These are phyloP conservation scores for Cnidoscolus chayamansa DNA, from an alignment of 441 rosid species.

Conservation along the genomic window DNA sequence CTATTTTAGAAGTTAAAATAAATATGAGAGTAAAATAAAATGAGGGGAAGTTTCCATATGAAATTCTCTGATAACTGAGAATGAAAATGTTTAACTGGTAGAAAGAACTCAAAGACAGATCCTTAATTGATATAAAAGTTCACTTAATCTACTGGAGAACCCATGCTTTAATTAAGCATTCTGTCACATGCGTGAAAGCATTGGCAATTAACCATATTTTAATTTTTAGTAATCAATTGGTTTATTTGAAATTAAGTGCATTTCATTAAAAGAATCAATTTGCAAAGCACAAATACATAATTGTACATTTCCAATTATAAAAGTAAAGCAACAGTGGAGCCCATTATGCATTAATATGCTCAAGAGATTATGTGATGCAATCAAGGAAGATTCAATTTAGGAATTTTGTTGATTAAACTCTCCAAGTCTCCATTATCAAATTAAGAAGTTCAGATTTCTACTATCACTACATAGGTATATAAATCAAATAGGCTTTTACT, in stretches of 20 bases:
- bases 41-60: not conserved
- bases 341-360: not conserved
- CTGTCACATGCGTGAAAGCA: not conserved
- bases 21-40: not conserved
- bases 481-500: too few relatives aligned
- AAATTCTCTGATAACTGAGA: conserved; percentile 1
- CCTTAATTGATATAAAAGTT: not conserved
- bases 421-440: too few relatives aligned
- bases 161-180: not conserved
- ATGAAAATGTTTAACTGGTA: not conserved
- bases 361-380: not conserved
- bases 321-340: not conserved
- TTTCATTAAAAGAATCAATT: not conserved
- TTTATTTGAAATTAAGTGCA: not conserved
- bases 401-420: too few relatives aligned
- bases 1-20: not conserved
- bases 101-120: conserved; percentile 3
- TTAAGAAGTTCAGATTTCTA: too few relatives aligned
- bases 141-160: not conserved
- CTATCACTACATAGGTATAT: too few relatives aligned
- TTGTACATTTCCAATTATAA: not conserved
- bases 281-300: not conserved
- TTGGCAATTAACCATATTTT: not conserved
- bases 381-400: too few relatives aligned
- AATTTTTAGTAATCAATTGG: not conserved